phyloP scores from a whole-genome alignment of 2,329 filamentous ascomycete species.

The Lasiodiplodia citricola region DNA sequence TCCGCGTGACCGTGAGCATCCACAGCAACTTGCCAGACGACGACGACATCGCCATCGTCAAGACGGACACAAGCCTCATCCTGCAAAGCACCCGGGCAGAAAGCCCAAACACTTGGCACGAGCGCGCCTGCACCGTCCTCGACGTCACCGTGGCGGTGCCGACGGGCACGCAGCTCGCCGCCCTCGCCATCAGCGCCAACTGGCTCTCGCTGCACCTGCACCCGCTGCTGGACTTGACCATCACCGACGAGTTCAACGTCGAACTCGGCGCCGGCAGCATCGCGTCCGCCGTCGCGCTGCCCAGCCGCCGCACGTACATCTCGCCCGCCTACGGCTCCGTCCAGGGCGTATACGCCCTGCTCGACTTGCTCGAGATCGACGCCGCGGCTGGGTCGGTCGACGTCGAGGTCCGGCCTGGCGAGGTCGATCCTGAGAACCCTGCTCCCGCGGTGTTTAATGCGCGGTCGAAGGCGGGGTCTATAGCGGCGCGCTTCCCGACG shows the following conservation, averaged over 20 bases:
- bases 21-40: conserved; percentile 1
- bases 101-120: background rate
- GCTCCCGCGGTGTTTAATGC: background rate
- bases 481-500: background rate
- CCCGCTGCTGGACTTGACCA: background rate
- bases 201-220: conserved; percentile 13
- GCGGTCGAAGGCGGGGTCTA: background rate
- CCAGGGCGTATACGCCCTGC: background rate
- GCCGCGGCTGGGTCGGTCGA: background rate
- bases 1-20: conserved; percentile 11
- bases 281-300: background rate
- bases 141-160: background rate
- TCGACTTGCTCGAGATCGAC: conserved; percentile 19
- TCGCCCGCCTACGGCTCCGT: background rate
- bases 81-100: background rate
- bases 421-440: background rate
- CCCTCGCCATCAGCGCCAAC: background rate
- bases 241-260: background rate
- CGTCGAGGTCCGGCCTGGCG: background rate
- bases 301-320: conserved; percentile 15
- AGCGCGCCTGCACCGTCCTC: conserved; percentile 14
- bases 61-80: background rate
- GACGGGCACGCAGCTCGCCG: background rate
- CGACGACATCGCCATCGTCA: background rate
- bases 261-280: background rate